Evolutionary conservation across 768 basidiomycete genomes (phyloP).

Genomic region (Rhodosporidiobolus sp.): DNA sequence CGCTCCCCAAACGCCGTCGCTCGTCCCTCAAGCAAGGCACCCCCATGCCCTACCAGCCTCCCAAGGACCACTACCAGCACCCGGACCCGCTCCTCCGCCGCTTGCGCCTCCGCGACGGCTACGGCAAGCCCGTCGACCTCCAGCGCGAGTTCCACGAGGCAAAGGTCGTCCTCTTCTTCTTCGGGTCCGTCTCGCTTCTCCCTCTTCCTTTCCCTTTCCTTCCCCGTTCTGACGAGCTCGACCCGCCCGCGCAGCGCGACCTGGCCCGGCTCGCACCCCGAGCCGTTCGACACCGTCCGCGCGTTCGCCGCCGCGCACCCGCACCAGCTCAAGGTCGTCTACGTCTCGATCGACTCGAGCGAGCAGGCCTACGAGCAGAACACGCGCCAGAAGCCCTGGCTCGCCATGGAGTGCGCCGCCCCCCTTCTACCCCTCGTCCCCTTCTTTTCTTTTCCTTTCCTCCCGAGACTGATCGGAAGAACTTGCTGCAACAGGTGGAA

Average conservation of each 20-base stretch:
- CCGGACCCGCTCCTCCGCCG: constrained; percentile 37
- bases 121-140: constrained; percentile 28
- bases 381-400: constrained; percentile 20
- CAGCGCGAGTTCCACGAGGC: constrained; percentile 30
- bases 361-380: constrained; percentile 16
- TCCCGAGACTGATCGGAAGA: background rate
- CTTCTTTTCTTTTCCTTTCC: no score
- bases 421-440: background rate
- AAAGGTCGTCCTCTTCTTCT: constrained; percentile 38
- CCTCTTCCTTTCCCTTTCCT: background rate
- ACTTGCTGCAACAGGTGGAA: constrained; percentile 31
- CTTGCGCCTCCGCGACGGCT: constrained; percentile 32
- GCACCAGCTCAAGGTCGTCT: constrained; percentile 41
- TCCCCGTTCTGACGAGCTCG: background rate
- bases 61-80: constrained; percentile 30
- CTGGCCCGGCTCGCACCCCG: constrained; percentile 16
- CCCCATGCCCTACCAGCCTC: constrained; percentile 30
- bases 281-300: constrained; percentile 17
- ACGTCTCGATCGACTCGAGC: constrained; percentile 36
- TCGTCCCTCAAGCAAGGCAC: constrained; percentile 34
- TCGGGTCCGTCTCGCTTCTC: constrained; percentile 19
- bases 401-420: constrained; percentile 38
- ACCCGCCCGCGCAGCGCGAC: constrained; percentile 14
- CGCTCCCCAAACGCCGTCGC: constrained; percentile 13
- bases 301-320: constrained; percentile 20